A percentile compares a stretch with the other conserved stretches of the same genome.
phyloP scores from a whole-genome alignment of 2,329 filamentous ascomycete genomes.

The Colletotrichum sublineola region DNA sequence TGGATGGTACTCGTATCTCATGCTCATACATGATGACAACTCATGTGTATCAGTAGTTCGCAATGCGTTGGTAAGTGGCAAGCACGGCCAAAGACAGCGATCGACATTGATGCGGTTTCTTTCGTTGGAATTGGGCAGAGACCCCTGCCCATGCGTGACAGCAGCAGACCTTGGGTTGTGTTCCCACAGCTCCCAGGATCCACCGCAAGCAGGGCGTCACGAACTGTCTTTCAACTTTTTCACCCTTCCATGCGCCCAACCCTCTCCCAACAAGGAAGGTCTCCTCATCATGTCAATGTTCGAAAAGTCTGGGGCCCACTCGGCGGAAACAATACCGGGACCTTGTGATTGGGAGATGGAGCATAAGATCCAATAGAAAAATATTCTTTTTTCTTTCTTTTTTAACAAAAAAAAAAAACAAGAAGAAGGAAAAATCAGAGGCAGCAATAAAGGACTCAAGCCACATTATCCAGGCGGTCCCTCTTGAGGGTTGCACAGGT shows the following conservation, averaged over 20 bases:
- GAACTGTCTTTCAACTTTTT: neutral
- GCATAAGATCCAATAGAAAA: neutral
- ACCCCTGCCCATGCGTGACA: conserved; percentile 18
- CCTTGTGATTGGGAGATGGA: neutral
- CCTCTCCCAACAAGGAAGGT: neutral
- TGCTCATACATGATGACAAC: neutral
- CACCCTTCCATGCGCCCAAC: neutral
- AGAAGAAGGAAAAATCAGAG: too few relatives aligned
- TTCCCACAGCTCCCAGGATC: neutral
- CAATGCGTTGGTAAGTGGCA: neutral
- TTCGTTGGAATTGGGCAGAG: conserved; percentile 32
- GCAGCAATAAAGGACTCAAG: too few relatives aligned
- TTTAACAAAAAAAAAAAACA: too few relatives aligned
- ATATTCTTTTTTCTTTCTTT: too few relatives aligned
- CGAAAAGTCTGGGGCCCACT: neutral
- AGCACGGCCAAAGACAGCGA: neutral
- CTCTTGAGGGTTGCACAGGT: too few relatives aligned
- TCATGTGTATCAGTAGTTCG: too few relatives aligned
- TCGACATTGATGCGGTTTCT: neutral
- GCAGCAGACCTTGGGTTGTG: conserved; percentile 16
- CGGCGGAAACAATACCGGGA: neutral
- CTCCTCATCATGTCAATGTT: conserved; percentile 1
- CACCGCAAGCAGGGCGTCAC: conserved; percentile 14
- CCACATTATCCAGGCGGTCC: too few relatives aligned
- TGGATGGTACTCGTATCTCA: neutral